phyloP scores from a whole-genome alignment of 257 asterid genomes.

The Eustoma russellianum region DNA sequence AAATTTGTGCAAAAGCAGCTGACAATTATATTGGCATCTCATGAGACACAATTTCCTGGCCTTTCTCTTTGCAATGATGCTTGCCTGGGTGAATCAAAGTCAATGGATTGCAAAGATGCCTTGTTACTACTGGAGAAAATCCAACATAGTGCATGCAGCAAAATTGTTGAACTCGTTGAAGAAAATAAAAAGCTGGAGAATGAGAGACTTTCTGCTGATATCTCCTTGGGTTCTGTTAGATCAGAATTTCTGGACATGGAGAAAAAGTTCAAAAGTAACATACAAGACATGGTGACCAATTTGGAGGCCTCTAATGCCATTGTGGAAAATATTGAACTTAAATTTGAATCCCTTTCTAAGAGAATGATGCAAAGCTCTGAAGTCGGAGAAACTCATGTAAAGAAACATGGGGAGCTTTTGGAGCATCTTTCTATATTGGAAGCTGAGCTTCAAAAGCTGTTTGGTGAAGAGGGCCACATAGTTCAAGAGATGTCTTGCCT shows the following conservation, averaged over 20 bases:
- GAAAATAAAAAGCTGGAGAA: slow-evolving; percentile 52
- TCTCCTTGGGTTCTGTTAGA: slow-evolving; percentile 39
- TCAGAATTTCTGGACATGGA: slow-evolving; percentile 57
- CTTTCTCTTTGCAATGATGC: slow-evolving; percentile 16
- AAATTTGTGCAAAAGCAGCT: slow-evolving; percentile 43
- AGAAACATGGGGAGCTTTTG: slow-evolving; percentile 47
- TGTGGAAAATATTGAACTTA: slow-evolving; percentile 60
- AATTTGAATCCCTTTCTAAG: slow-evolving; percentile 56
- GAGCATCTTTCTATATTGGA: slow-evolving; percentile 54
- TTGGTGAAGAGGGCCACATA: slow-evolving; percentile 37
- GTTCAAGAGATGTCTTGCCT: slow-evolving; percentile 42
- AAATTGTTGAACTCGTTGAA: slow-evolving; percentile 42
- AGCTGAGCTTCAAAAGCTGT: slow-evolving; percentile 53
- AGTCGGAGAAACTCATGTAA: slow-evolving; percentile 41
- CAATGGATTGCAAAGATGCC: slow-evolving; percentile 33
- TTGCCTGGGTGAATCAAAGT: slow-evolving; percentile 20
- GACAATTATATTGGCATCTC: slow-evolving; percentile 36
- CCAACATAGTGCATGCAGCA: slow-evolving; percentile 33
- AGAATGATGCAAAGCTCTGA: slow-evolving; percentile 47
- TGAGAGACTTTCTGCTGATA: slow-evolving; percentile 44
- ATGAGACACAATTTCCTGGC: slow-evolving; percentile 23
- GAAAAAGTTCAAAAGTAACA: slow-evolving; percentile 46
- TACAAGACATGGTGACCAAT: slow-evolving; percentile 38
- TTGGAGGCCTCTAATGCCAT: slow-evolving; percentile 52
- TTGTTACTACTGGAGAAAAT: slow-evolving; percentile 54